These are phyloP conservation scores for Oryza meridionalis DNA, from an alignment of 176 grass and related monocot genomes.

Conservation along the genomic window DNA sequence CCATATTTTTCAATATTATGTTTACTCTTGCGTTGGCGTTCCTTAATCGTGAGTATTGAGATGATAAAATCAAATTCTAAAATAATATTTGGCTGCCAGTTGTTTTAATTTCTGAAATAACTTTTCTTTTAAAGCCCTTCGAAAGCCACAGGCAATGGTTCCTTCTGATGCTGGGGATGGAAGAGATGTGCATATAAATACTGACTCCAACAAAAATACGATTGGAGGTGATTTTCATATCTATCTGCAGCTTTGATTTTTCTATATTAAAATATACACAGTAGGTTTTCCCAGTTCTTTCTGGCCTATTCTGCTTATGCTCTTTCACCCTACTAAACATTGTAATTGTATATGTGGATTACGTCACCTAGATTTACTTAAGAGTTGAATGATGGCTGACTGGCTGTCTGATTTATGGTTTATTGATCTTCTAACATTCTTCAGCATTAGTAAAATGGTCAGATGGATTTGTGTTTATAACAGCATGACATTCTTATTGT, in stretches of 20 bases:
- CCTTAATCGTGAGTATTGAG: slow-evolving; percentile 71
- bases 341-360: background rate
- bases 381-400: background rate
- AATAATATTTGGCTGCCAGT: background rate
- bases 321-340: background rate
- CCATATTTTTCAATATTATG: slow-evolving; percentile 63
- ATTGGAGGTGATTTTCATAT: slow-evolving; percentile 40
- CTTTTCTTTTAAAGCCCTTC: slow-evolving; percentile 47
- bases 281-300: background rate
- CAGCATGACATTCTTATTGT: background rate
- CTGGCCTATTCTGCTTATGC: background rate
- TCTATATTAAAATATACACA: background rate
- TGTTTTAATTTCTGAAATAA: slow-evolving; percentile 22
- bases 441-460: background rate
- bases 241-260: slow-evolving; percentile 7
- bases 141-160: slow-evolving; percentile 57
- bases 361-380: background rate
- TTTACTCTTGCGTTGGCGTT: slow-evolving; percentile 62
- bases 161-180: slow-evolving; percentile 25
- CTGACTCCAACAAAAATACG: slow-evolving; percentile 2
- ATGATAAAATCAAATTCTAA: background rate
- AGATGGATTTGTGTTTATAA: background rate
- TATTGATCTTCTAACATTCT: background rate
- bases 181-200: slow-evolving; percentile 1
- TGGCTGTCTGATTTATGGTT: background rate